These are phyloP conservation scores for Chlamydomonas asymmetrica DNA, from an alignment of 139 green algal genomes.

Conservation along the genomic window DNA sequence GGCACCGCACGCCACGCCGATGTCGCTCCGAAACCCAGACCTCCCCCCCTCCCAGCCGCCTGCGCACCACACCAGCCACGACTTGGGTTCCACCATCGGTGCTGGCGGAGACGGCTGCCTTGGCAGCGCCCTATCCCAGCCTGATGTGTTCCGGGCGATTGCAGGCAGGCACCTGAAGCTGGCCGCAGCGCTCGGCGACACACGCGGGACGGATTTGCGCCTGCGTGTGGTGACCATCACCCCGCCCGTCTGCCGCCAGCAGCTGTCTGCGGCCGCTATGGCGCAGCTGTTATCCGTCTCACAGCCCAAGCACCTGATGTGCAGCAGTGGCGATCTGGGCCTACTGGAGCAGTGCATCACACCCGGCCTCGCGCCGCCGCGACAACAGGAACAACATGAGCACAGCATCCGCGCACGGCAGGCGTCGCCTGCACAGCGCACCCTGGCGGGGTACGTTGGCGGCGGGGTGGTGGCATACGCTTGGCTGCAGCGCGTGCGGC, in stretches of 20 bases:
- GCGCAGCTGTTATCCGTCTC: background rate
- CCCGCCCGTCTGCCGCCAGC: background rate
- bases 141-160: too few relatives aligned
- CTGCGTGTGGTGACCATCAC: background rate
- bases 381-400: background rate
- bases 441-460: background rate
- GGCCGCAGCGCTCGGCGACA: background rate
- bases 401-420: background rate
- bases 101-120: background rate
- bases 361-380: background rate
- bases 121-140: background rate
- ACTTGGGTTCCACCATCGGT: background rate
- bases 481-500: constrained; percentile 1
- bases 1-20: background rate
- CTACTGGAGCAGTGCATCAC: constrained; percentile 4
- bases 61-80: background rate
- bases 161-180: too few relatives aligned
- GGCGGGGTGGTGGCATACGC: constrained; percentile 20
- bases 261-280: background rate
- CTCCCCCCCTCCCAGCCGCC: background rate
- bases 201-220: background rate
- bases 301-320: constrained; percentile 11
- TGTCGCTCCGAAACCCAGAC: background rate
- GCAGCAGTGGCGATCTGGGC: background rate
- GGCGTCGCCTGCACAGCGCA: background rate